These are phyloP conservation scores for Cucurbita pepo DNA, from an alignment of 306 rosid genomes.

Conservation along the genomic window DNA sequence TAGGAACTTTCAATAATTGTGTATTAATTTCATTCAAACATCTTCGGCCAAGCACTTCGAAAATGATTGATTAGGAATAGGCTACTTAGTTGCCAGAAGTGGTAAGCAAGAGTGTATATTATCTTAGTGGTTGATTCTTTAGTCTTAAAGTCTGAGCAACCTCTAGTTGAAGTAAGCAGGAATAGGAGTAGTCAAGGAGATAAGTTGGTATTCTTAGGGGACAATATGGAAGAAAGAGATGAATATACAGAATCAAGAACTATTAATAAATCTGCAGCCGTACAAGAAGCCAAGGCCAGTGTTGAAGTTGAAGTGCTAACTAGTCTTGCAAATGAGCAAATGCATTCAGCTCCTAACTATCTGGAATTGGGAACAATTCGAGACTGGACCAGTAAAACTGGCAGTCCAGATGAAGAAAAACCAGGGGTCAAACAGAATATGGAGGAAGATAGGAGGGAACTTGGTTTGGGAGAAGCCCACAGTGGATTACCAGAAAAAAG, in stretches of 20 bases:
- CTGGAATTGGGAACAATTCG: background rate
- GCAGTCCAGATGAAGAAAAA: background rate
- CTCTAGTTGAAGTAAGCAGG: slow-evolving; percentile 1
- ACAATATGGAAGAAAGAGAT: slow-evolving; percentile 3
- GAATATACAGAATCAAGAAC: background rate
- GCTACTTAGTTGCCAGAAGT: background rate
- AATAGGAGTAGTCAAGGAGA: background rate
- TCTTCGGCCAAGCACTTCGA: background rate
- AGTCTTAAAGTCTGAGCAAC: background rate
- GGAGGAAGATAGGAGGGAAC: slow-evolving; percentile 13
- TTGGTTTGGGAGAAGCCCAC: slow-evolving; percentile 17
- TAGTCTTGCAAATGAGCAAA: background rate
- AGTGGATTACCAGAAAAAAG: slow-evolving; percentile 20
- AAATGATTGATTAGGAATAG: background rate
- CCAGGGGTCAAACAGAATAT: background rate
- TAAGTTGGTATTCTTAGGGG: background rate
- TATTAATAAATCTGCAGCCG: background rate
- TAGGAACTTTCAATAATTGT: background rate
- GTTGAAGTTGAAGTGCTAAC: background rate
- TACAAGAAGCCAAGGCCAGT: background rate
- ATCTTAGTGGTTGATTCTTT: background rate
- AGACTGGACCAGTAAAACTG: background rate
- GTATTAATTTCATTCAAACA: background rate
- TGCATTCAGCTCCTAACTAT: background rate
- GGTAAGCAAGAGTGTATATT: background rate